These are phyloP conservation scores for Malassezia vespertilionis DNA, from an alignment of 1,284 basidiomycete genomes.

Conservation along the genomic window DNA sequence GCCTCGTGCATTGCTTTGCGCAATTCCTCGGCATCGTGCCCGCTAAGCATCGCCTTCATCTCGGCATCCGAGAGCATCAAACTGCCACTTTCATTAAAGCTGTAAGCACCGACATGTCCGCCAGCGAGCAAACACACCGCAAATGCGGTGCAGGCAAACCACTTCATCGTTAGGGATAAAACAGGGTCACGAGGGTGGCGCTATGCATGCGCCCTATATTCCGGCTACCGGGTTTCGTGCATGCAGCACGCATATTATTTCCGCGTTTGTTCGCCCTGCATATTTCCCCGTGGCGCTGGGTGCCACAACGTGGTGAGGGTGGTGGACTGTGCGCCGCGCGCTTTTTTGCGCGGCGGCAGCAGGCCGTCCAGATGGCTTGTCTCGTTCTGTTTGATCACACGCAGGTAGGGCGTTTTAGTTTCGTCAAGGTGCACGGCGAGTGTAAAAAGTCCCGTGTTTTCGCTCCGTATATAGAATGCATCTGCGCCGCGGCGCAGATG, in stretches of 20 bases:
- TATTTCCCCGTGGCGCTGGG: background rate
- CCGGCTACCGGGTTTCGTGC: no score
- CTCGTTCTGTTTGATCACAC: slow-evolving; percentile 7
- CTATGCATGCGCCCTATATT: no score
- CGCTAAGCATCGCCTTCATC: background rate
- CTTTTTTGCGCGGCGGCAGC: background rate
- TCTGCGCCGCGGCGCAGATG: slow-evolving; percentile 1
- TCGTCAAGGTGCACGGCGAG: background rate
- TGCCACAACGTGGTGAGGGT: slow-evolving; percentile 8
- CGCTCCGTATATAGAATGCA: slow-evolving; percentile 12
- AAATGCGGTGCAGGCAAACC: background rate
- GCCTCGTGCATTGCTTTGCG: background rate
- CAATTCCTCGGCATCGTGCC: background rate
- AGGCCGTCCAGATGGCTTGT: slow-evolving; percentile 11
- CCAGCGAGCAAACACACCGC: background rate
- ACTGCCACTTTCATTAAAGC: background rate
- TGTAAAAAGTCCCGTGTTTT: slow-evolving; percentile 13
- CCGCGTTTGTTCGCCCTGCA: background rate
- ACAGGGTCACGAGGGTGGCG: no score
- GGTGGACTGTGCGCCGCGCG: slow-evolving; percentile 2
- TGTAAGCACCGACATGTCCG: background rate
- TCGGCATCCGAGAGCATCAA: background rate
- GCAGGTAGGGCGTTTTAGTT: background rate
- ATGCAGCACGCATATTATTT: no score
- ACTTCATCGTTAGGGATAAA: slow-evolving; percentile 5